phyloP scores from a whole-genome alignment of 2,329 filamentous ascomycete genomes.

The Pseudofabraea citricarpa region DNA sequence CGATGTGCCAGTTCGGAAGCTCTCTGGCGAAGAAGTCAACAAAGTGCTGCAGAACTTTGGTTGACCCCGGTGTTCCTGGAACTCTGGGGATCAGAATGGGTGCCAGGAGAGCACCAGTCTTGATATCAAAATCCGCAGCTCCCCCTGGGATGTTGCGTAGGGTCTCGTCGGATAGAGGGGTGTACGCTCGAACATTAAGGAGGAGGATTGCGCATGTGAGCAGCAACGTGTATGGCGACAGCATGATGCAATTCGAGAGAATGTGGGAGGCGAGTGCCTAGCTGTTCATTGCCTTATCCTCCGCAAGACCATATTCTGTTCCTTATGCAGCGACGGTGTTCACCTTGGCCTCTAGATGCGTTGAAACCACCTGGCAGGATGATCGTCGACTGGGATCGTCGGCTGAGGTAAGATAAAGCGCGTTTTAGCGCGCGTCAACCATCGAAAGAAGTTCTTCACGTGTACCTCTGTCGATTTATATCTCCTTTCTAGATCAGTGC shows the following conservation, averaged over 20 bases:
- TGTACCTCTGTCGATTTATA: no score
- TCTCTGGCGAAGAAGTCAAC: conserved; percentile 70
- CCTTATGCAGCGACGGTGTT: not conserved
- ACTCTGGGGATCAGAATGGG: conserved; percentile 87
- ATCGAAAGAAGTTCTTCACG: no score
- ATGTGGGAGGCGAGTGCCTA: not conserved
- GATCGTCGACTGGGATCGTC: not conserved
- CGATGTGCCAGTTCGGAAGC: conserved; percentile 74
- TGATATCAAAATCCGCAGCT: conserved; percentile 72
- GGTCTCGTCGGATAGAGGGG: conserved; percentile 66
- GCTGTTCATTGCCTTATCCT: not conserved
- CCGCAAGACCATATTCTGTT: not conserved
- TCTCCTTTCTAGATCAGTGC: no score
- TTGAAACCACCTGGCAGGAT: conserved; percentile 3
- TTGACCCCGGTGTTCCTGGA: conserved; percentile 75
- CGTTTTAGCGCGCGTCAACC: not conserved
- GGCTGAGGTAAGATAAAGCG: not conserved
- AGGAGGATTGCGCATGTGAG: conserved; percentile 11
- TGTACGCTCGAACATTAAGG: conserved; percentile 17
- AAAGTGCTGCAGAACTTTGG: conserved; percentile 73
- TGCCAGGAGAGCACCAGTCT: conserved; percentile 69
- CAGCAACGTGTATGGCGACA: conserved; percentile 8
- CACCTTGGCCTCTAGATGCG: not conserved
- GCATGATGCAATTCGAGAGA: not conserved
- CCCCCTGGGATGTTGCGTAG: conserved; percentile 68